These are phyloP conservation scores for Parasitella parasitica DNA, from an alignment of 371 early-diverging fungal genomes.

Conservation along the genomic window DNA sequence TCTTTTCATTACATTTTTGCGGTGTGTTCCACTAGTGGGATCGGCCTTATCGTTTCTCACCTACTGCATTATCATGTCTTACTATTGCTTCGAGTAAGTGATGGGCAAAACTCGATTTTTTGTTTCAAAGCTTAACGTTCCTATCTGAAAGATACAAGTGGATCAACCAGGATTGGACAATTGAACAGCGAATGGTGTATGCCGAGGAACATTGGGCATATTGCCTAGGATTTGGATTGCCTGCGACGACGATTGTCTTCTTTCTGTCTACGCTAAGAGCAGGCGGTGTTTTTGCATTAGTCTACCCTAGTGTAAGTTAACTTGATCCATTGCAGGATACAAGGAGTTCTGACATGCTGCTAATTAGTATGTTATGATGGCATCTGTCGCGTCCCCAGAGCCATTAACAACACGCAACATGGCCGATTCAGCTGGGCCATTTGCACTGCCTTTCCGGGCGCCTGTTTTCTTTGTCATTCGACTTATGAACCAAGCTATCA, in stretches of 20 bases:
- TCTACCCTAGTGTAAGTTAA: constrained; percentile 49
- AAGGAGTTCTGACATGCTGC: neutral
- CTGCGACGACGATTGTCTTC: constrained; percentile 39
- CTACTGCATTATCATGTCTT: constrained; percentile 47
- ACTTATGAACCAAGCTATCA: constrained; percentile 21
- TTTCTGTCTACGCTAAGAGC: constrained; percentile 45
- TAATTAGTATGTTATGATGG: constrained; percentile 49
- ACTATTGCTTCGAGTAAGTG: constrained; percentile 52
- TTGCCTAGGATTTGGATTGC: constrained; percentile 53
- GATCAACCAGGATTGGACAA: constrained; percentile 43
- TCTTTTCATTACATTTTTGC: constrained; percentile 29
- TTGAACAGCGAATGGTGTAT: constrained; percentile 43
- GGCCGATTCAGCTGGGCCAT: neutral
- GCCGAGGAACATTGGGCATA: constrained; percentile 53
- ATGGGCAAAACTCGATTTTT: neutral
- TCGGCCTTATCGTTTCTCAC: constrained; percentile 33
- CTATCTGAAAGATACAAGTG: constrained; percentile 53
- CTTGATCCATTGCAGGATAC: neutral
- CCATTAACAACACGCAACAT: constrained; percentile 7
- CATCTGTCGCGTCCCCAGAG: constrained; percentile 34
- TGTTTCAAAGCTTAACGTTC: neutral
- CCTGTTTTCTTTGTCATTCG: constrained; percentile 33
- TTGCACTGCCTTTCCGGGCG: constrained; percentile 7
- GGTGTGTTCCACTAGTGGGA: constrained; percentile 39
- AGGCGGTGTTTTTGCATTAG: constrained; percentile 47